phyloP scores from a whole-genome alignment of 2,329 filamentous ascomycete genomes.

The Chrysosporium keratinophilum region DNA sequence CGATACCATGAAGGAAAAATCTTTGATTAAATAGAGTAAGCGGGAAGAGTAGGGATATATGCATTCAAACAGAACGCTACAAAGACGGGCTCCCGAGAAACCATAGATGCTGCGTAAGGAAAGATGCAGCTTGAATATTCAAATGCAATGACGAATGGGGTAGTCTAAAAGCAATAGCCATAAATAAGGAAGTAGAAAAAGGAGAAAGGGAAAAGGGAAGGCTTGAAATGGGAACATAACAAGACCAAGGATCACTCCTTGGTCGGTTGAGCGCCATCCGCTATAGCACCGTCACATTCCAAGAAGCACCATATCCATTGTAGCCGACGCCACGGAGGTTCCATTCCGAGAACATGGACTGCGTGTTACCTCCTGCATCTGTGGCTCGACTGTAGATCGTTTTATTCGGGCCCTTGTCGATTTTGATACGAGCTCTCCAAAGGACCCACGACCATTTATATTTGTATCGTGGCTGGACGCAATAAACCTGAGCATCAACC shows the following conservation, averaged over 20 bases:
- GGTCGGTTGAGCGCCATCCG: no score
- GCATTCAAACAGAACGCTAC: no score
- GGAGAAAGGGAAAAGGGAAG: no score
- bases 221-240: background rate
- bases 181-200: background rate
- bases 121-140: no score
- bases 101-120: no score
- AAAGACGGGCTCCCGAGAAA: no score
- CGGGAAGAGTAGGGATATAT: no score
- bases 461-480: constrained; percentile 10
- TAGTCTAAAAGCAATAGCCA: no score
- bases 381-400: constrained; percentile 46
- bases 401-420: constrained; percentile 31
- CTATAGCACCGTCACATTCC: constrained; percentile 37
- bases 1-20: no score
- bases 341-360: constrained; percentile 42
- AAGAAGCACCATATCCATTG: constrained; percentile 49
- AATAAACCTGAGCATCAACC: constrained; percentile 38
- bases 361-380: constrained; percentile 44
- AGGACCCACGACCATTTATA: constrained; percentile 48
- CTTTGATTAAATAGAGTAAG: no score
- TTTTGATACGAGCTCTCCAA: constrained; percentile 40
- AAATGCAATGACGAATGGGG: no score
- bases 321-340: constrained; percentile 52
- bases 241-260: background rate